Percentiles rank a stretch among this genome's conserved stretches.
Conservation (phyloP, 345 rosid genomes). For the Hirschfeldia incana region DNA sequence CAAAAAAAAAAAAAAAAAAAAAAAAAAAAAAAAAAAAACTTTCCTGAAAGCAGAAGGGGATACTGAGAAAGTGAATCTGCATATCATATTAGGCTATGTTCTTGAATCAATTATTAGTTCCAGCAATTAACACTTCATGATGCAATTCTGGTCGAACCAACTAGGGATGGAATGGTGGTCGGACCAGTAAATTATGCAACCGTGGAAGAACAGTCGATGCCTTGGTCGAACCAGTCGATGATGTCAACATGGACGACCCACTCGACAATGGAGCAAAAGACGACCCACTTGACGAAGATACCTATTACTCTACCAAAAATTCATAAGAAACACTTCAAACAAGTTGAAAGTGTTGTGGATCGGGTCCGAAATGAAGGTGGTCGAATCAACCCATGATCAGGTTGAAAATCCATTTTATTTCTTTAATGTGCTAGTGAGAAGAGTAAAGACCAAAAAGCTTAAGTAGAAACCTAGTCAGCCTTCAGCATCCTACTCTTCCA, state of each 20-base stretch:
- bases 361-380: neutral
- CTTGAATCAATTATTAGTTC: no score
- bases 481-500: no score
- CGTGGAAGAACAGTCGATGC: neutral
- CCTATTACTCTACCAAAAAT: no score
- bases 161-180: no score
- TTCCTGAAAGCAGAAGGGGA: slow-evolving; percentile 34
- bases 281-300: no score
- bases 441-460: neutral
- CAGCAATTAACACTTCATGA: no score
- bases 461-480: no score
- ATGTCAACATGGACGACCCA: neutral
- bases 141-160: no score
- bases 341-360: neutral
- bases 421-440: neutral
- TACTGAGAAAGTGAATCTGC: neutral
- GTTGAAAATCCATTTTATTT: no score
- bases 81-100: slow-evolving; percentile 3
- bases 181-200: no score
- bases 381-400: neutral
- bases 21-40: slow-evolving; percentile 19
- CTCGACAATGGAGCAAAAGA: neutral
- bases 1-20: no score
- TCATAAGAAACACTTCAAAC: neutral
- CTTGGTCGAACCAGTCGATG: neutral